A percentile compares a stretch with the other conserved stretches of the same genome.
These are phyloP conservation scores for Elongisporangium prolatum DNA, from an alignment of 352 stramenopile genomes.

Conservation along the genomic window DNA sequence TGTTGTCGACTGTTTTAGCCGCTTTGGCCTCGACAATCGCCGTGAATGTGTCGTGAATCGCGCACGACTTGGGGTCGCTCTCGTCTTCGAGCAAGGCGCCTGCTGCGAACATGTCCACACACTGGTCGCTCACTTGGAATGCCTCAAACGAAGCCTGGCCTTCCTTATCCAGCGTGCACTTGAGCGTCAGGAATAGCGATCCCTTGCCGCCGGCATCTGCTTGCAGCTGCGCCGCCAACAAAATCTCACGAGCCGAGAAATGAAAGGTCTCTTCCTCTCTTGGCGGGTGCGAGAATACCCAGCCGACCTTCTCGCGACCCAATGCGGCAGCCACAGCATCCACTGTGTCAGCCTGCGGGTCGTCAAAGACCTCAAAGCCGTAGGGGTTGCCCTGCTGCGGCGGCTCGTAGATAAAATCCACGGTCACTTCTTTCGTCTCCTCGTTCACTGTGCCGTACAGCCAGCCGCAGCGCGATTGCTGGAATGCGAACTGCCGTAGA, in stretches of 20 bases:
- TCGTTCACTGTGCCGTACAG: conserved; percentile 91
- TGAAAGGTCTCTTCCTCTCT: conserved; percentile 94
- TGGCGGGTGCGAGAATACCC: conserved; percentile 96
- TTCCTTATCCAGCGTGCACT: conserved; percentile 92
- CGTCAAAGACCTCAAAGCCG: conserved; percentile 92
- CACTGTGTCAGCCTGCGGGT: conserved; percentile 83
- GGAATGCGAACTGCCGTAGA: conserved; percentile 89
- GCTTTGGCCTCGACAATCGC: conserved; percentile 96
- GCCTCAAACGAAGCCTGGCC: conserved; percentile 94
- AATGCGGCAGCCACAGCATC: conserved; percentile 85
- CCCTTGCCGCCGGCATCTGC: conserved; percentile 92
- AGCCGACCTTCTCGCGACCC: conserved; percentile 92
- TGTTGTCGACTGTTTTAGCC: conserved; percentile 91
- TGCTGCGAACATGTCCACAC: conserved; percentile 97
- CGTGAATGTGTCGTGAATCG: conserved; percentile 96
- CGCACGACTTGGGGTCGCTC: conserved; percentile 87
- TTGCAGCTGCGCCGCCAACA: conserved; percentile 95
- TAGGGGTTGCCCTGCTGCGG: conserved; percentile 87
- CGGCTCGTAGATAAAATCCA: conserved; percentile 96
- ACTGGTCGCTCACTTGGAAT: conserved; percentile 97
- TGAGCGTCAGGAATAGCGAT: conserved; percentile 95
- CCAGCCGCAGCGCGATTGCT: conserved; percentile 92
- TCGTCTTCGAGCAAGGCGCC: conserved; percentile 89
- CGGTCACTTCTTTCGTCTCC: conserved; percentile 83
- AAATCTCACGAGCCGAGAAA: conserved; percentile 86